These are phyloP conservation scores for Wickerhamomyces kurtzmanii DNA, from an alignment of 805 yeast species.

Conservation along the genomic window DNA sequence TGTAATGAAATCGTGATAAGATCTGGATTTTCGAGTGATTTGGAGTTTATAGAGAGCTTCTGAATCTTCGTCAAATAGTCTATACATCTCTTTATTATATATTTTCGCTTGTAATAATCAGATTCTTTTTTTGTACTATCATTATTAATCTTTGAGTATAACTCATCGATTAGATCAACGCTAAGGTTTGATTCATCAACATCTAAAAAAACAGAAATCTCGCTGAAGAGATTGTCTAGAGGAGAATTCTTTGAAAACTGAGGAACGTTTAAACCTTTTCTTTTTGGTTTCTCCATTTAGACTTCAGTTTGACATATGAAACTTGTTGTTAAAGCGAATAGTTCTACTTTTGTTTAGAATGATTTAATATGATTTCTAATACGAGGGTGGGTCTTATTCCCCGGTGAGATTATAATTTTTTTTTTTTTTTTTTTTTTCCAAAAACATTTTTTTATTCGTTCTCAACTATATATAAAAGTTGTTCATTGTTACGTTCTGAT, in stretches of 20 bases:
- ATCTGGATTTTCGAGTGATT: conserved; percentile 8
- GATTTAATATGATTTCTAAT: too few relatives aligned
- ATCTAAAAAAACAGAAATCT: conserved; percentile 11
- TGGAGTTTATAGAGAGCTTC: conserved; percentile 3
- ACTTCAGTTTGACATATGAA: too few relatives aligned
- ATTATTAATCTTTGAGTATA: conserved; percentile 1
- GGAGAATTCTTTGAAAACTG: conserved; percentile 19
- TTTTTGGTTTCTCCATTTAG: too few relatives aligned
- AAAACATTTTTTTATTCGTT: too few relatives aligned
- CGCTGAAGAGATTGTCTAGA: conserved; percentile 21
- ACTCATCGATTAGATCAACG: conserved; percentile 7
- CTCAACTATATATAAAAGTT: too few relatives aligned
- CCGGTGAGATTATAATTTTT: too few relatives aligned
- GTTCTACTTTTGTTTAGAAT: too few relatives aligned
- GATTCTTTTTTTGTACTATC: background rate
- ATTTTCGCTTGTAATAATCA: background rate
- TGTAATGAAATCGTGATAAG: conserved; percentile 63
- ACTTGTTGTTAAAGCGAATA: too few relatives aligned
- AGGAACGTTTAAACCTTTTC: conserved; percentile 19
- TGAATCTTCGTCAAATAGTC: conserved; percentile 8
- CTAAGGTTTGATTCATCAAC: conserved; percentile 7
- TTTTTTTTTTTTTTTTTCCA: too few relatives aligned
- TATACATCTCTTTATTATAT: conserved; percentile 4
- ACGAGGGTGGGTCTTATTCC: too few relatives aligned
- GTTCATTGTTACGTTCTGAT: too few relatives aligned